Percentiles rank a stretch among this genome's conserved stretches.
phyloP scores from a whole-genome alignment of 257 asterid species.

The Anisodus acutangulus region DNA sequence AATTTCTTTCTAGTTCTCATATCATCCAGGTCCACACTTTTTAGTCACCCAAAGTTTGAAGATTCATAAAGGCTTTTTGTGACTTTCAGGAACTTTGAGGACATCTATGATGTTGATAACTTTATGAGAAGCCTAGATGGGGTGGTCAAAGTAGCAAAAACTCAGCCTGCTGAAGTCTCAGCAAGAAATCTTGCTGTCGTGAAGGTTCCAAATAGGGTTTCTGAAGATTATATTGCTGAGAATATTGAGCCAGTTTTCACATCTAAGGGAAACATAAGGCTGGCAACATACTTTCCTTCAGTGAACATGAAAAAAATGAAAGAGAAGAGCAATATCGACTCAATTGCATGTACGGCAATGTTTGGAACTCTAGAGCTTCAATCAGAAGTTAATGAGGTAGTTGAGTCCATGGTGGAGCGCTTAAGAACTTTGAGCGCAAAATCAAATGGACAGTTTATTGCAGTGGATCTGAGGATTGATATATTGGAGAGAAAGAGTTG shows the following conservation, averaged over 20 bases:
- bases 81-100: conserved; percentile 69
- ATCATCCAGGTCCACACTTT: neutral
- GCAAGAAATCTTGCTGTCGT: conserved; percentile 74
- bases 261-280: conserved; percentile 76
- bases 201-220: conserved; percentile 85
- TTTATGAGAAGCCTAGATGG: conserved; percentile 73
- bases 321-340: conserved; percentile 58
- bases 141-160: conserved; percentile 70
- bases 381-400: conserved; percentile 29
- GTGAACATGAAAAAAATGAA: conserved; percentile 82
- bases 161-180: conserved; percentile 61
- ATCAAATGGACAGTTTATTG: conserved; percentile 27
- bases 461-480: conserved; percentile 32
- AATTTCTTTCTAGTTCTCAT: neutral
- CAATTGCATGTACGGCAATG: conserved; percentile 42
- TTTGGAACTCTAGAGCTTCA: conserved; percentile 28
- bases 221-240: conserved; percentile 73
- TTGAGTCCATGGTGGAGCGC: conserved; percentile 30
- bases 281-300: conserved; percentile 86
- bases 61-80: neutral
- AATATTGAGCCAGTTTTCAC: conserved; percentile 75
- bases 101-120: conserved; percentile 65
- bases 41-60: neutral
- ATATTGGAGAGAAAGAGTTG: conserved; percentile 23
- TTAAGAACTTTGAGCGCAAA: conserved; percentile 19